These are phyloP conservation scores for Akanthomyces dipterigenus DNA, from an alignment of 2,329 filamentous ascomycete species.

Conservation along the genomic window DNA sequence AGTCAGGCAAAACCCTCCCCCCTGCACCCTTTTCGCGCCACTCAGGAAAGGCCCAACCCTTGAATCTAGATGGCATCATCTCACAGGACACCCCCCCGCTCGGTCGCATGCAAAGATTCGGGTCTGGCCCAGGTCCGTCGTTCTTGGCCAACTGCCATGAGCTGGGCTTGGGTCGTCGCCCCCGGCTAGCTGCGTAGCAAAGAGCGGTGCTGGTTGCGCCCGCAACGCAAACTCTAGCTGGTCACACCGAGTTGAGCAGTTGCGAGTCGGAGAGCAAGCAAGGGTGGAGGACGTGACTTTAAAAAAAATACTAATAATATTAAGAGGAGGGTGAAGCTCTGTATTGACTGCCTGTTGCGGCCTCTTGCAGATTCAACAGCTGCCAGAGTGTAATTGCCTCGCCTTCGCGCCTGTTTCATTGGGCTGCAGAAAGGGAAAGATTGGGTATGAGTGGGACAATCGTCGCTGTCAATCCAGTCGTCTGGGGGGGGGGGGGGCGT, in stretches of 20 bases:
- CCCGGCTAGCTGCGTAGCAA: neutral
- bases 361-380: neutral
- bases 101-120: neutral
- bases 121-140: neutral
- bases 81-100: too few species aligned
- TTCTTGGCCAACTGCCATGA: too few species aligned
- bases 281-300: too few species aligned
- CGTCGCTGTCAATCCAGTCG: neutral
- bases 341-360: neutral
- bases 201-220: slow-evolving; percentile 1
- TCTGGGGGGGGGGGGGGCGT: neutral
- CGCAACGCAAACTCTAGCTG: neutral
- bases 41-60: too few species aligned
- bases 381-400: neutral
- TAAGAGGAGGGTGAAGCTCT: neutral
- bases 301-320: too few species aligned
- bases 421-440: neutral
- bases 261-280: too few species aligned
- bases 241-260: neutral
- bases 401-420: neutral
- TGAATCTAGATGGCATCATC: neutral
- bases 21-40: too few species aligned
- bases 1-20: neutral
- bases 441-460: neutral
- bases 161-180: neutral